Base-by-base conservation (phyloP, 805 yeast species). In the Kluyveromyces wickerhamii region DNA sequence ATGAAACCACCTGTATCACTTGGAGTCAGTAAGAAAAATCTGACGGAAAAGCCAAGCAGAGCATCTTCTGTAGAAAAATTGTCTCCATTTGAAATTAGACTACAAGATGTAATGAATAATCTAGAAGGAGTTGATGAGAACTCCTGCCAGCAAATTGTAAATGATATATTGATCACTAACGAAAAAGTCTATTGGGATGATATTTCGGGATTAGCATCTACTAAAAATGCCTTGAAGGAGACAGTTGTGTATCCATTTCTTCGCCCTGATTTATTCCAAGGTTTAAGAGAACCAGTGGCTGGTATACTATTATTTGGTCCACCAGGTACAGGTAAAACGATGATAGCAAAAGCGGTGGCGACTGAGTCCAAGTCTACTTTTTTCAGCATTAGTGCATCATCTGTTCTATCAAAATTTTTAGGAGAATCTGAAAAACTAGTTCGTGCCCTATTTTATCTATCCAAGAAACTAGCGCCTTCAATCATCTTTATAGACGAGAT, bases 221-320 rank as follows among this genome's bases (percentile, higher is more conserved):
- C 96, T 3, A 92, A 89, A 52, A 73, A 72, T 43, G 81, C 96
- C 2, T 64, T 89, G 36, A 89, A 87, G 54, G 98, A 89, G 55
- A 84, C 96, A 0, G 96, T 92, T 4, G 96, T 89, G 10, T 89
- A 88, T 55, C 98, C 98, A 16, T 88, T 89, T 52, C 60, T 92
- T 44, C 69, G 97, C 34, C 98, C 97, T 0, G 97, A 89, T 59
- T 66, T 89, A 38, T 92, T 89, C 54, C 72, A 75, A 39, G 97
- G 96, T 0, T 63, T 89, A 35, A 68, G 96, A 46, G 96, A 88
- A 60, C 97, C 97, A 0, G 88, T 94, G 0, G 65, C 94, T 39
- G 97, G 97, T n/a, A 86, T 92, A 94, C 66, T 89, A 14, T 61
- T 89, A 27, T 89, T 87, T 64, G 98, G 98, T 0, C 97, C 98